phyloP scores from a whole-genome alignment of 495 filamentous ascomycete species.

The Darksidea phi region DNA sequence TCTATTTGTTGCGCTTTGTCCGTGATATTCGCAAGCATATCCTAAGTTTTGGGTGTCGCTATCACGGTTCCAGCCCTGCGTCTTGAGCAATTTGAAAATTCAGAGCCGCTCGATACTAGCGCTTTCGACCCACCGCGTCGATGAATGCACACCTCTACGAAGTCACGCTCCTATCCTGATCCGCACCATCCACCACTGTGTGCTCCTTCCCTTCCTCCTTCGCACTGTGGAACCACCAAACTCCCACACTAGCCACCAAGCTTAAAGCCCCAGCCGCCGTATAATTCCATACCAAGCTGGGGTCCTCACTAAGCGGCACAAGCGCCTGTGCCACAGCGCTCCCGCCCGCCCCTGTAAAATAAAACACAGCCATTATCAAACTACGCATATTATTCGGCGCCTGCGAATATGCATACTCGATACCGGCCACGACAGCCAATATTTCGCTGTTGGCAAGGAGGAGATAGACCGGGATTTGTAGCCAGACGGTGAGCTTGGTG shows the following conservation, averaged over 20 bases:
- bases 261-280: background rate
- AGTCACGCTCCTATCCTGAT: too few species aligned
- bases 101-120: too few species aligned
- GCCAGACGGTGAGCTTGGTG: conserved; percentile 22
- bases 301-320: conserved; percentile 59
- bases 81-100: too few species aligned
- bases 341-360: conserved; percentile 66
- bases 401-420: conserved; percentile 70
- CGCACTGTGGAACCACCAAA: background rate
- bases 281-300: conserved; percentile 51
- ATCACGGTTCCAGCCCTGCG: too few species aligned
- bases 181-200: too few species aligned
- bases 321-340: conserved; percentile 65
- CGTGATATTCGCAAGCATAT: too few species aligned
- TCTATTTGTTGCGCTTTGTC: too few species aligned
- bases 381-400: conserved; percentile 71
- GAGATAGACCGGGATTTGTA: conserved; percentile 61
- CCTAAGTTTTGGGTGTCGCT: too few species aligned
- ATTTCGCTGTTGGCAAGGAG: conserved; percentile 69
- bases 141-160: too few species aligned
- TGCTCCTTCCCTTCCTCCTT: background rate
- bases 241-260: background rate
- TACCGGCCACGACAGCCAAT: conserved; percentile 54
- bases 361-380: conserved; percentile 49
- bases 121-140: too few species aligned